Conservation (phyloP, 1,139 yeast genomes). For the Eremothecium sinecaudum region DNA sequence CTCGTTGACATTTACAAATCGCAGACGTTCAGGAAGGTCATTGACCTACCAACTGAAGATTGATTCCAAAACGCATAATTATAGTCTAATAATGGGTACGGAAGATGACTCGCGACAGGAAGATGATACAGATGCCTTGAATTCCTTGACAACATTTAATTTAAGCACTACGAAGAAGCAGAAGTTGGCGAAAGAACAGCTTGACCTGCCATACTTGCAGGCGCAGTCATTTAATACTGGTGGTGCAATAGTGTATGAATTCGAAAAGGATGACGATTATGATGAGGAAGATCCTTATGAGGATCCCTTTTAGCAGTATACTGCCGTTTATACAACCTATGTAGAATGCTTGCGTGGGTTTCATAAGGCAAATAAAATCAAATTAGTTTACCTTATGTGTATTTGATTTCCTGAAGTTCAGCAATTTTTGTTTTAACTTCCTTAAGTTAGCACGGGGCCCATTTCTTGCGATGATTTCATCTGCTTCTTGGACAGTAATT, state of each 20-base stretch:
- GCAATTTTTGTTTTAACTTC: background rate
- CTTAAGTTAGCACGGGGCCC: slow-evolving; percentile 4
- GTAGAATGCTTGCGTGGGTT: background rate
- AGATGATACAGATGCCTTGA: slow-evolving; percentile 42
- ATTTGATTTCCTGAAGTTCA: background rate
- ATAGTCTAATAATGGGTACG: slow-evolving; percentile 30
- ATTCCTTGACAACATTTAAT: slow-evolving; percentile 79
- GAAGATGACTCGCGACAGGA: slow-evolving; percentile 29
- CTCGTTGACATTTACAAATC: slow-evolving; percentile 46
- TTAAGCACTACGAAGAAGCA: slow-evolving; percentile 68
- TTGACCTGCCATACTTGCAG: slow-evolving; percentile 78
- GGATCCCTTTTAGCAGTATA: slow-evolving; percentile 62
- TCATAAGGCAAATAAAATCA: no score
- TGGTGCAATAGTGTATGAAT: slow-evolving; percentile 91
- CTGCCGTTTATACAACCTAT: background rate
- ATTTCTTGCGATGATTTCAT: slow-evolving; percentile 21
- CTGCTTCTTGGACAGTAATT: slow-evolving; percentile 71
- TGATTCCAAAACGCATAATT: slow-evolving; percentile 43
- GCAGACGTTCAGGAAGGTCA: slow-evolving; percentile 81
- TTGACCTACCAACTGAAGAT: slow-evolving; percentile 47
- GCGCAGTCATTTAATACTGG: slow-evolving; percentile 75
- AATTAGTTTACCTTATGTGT: no score
- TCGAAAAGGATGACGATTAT: slow-evolving; percentile 74
- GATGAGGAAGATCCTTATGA: slow-evolving; percentile 98
- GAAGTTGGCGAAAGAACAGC: slow-evolving; percentile 68